These are phyloP conservation scores for Mycotypha africana DNA, from an alignment of 371 early-diverging fungal genomes.

Conservation along the genomic window DNA sequence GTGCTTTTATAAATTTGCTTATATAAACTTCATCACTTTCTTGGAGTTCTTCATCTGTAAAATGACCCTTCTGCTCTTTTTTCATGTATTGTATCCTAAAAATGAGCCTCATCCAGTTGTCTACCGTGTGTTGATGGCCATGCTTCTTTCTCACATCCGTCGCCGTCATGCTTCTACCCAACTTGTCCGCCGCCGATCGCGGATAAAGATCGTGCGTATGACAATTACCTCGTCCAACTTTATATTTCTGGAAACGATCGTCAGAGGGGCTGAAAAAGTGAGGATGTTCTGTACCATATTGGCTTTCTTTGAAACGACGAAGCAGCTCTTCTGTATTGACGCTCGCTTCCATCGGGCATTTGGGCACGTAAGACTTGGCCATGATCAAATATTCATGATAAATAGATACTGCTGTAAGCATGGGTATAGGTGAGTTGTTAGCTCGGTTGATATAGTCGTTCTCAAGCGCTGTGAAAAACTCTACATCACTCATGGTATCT, in stretches of 20 bases:
- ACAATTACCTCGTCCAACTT: no score
- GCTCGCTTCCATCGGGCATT: neutral
- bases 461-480: conserved; percentile 12
- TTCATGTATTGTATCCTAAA: conserved; percentile 2
- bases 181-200: no score
- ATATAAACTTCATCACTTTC: conserved; percentile 16
- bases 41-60: conserved; percentile 3
- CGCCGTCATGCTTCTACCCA: no score
- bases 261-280: no score
- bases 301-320: neutral
- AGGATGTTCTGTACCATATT: neutral
- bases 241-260: no score
- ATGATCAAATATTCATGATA: conserved; percentile 24
- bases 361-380: conserved; percentile 14
- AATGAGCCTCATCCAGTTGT: conserved; percentile 3
- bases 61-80: neutral
- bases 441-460: no score
- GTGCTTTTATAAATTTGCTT: neutral
- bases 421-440: conserved; percentile 4
- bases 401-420: conserved; percentile 13
- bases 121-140: neutral
- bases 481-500: conserved; percentile 9
- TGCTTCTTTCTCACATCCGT: neutral
- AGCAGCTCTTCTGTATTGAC: neutral
- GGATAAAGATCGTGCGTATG: no score